Evolutionary conservation across 2,329 filamentous ascomycete species (phyloP), one percentile per base, ranked within the genome.

Genomic region (Hypoxylon rubiginosum): DNA sequence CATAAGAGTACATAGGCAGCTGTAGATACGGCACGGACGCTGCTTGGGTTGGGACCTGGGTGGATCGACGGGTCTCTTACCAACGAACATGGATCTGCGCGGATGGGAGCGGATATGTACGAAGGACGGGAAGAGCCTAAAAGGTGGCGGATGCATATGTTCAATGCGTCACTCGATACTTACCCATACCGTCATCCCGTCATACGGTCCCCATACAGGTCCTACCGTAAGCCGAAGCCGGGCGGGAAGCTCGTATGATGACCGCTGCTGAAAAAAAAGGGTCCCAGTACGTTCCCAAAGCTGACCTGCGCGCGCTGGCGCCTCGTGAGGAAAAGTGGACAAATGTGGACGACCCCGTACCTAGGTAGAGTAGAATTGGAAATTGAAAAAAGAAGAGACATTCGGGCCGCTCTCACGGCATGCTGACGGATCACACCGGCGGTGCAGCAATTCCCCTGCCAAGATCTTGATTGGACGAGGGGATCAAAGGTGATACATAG

Each of bases 121-220:
- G 73, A 73, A 71, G 66, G 43, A 61, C 74, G 74, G 74, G 74
- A 75, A 73, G 73, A 74, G 72, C 74, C 73, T 75, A 74, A 74
- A 68, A 68, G 67, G 72, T 73, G 73, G 74, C 72, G 74, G 74
- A 71, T 75, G 71, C 73, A 74, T 71, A 71, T 64, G 67, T 71
- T 66, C 67, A 74, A 62, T 74, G 73, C 69, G 68, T 70, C 70
- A 71, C 73, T 70, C 65, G 53, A 71, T 71, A 62, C 62, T 62
- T 65, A 67, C 24, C 21, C 46, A 49, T 26, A 13, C 46, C 21
- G 13, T 32, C 48, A 50, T 30, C n/a, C 48, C 24, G 24, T 17
- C 48, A 50, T 32, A 50, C 46, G 10, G 21, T 48, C 21, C 26
- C 21, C 48, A 50, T 50, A 32, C 26, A 50, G 8, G n/a, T 28